phyloP scores from a whole-genome alignment of 441 rosid genomes.

The Eutrema salsugineum region DNA sequence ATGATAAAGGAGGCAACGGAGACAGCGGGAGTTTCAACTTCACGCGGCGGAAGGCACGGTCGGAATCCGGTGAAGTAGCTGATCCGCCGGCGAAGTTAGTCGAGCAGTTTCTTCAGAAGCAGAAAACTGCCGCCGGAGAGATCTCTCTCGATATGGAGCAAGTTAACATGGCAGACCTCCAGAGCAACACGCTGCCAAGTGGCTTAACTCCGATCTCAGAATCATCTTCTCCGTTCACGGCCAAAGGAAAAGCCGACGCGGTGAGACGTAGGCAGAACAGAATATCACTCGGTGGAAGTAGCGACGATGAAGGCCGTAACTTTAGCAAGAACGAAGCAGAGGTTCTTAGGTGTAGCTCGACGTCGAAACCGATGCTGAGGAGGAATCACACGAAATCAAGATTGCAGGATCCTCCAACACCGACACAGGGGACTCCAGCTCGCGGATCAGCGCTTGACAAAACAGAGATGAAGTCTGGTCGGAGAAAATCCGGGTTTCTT shows the following conservation, averaged over 20 bases:
- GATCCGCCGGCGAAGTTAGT: slow-evolving; percentile 62
- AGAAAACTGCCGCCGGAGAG: slow-evolving; percentile 56
- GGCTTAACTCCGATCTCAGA: slow-evolving; percentile 36
- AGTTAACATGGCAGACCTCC: slow-evolving; percentile 44
- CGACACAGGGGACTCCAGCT: too few species aligned
- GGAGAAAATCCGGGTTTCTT: slow-evolving; percentile 44
- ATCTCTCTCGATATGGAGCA: slow-evolving; percentile 51
- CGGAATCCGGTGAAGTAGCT: slow-evolving; percentile 34
- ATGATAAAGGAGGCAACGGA: slow-evolving; percentile 10
- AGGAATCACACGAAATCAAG: slow-evolving; percentile 42
- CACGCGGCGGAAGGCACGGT: slow-evolving; percentile 9
- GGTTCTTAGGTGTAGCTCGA: slow-evolving; percentile 35
- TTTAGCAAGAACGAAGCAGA: slow-evolving; percentile 25
- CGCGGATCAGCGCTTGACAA: slow-evolving; percentile 16
- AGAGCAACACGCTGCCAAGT: slow-evolving; percentile 18
- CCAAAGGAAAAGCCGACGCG: slow-evolving; percentile 22
- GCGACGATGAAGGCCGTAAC: slow-evolving; percentile 21
- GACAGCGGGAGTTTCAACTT: slow-evolving; percentile 38
- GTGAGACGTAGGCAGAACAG: slow-evolving; percentile 33
- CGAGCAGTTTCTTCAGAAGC: slow-evolving; percentile 56
- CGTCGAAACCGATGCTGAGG: slow-evolving; percentile 27
- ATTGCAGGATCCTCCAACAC: slow-evolving; percentile 42
- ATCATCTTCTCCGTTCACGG: slow-evolving; percentile 25
- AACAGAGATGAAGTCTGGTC: slow-evolving; percentile 35
- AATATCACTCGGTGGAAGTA: slow-evolving; percentile 21